phyloP scores from a whole-genome alignment of 306 rosid genomes.

The Oemleria cerasiformis region DNA sequence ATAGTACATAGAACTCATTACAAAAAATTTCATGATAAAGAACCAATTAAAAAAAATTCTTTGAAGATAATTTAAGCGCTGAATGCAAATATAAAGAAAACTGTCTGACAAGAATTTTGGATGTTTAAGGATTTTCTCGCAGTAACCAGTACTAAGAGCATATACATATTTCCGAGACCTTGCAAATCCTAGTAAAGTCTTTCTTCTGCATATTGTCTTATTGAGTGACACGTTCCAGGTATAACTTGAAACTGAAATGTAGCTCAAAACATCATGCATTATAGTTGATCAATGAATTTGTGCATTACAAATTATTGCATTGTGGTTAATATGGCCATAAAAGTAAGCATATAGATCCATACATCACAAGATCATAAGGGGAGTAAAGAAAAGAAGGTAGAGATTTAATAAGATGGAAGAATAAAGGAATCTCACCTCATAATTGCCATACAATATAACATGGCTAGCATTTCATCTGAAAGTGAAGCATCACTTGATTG shows the following conservation, averaged over 20 bases:
- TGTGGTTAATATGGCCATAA: background rate
- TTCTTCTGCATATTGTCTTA: background rate
- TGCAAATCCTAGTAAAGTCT: background rate
- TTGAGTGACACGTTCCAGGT: background rate
- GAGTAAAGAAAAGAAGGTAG: background rate
- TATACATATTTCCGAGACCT: background rate
- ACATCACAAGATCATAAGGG: background rate
- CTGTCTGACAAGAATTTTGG: background rate
- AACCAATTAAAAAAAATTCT: background rate
- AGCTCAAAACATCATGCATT: background rate
- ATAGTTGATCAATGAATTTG: background rate
- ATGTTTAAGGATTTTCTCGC: background rate
- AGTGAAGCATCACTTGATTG: constrained; percentile 33
- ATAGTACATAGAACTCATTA: background rate
- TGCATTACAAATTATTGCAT: background rate
- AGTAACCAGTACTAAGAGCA: background rate
- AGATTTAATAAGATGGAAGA: background rate
- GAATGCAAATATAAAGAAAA: background rate
- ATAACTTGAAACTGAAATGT: background rate
- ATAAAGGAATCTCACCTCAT: constrained; percentile 51
- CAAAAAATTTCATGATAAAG: background rate
- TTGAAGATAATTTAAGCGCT: background rate
- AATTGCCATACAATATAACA: constrained; percentile 78
- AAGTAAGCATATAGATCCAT: background rate
- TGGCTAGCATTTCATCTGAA: constrained; percentile 70